phyloP scores from a whole-genome alignment of 306 rosid species.

The Medicago lupulina region DNA sequence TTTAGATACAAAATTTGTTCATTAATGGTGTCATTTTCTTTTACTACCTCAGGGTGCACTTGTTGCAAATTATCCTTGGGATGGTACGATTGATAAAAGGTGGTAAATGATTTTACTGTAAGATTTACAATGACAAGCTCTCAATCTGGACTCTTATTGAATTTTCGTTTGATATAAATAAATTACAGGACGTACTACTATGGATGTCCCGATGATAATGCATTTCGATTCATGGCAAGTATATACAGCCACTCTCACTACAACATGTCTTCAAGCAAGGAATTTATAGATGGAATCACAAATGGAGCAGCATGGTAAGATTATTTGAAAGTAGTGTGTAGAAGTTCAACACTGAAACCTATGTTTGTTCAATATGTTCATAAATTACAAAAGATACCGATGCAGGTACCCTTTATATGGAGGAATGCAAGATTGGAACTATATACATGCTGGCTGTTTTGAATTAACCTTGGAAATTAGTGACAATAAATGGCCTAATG shows the following conservation, averaged over 20 bases:
- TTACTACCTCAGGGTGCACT: constrained; percentile 77
- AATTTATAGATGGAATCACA: constrained; percentile 80
- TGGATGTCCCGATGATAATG: constrained; percentile 90
- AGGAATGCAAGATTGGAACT: constrained; percentile 99
- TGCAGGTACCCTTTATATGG: constrained; percentile 96
- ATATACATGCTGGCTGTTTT: constrained; percentile 82
- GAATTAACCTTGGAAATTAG: constrained; percentile 93
- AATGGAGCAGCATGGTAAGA: constrained; percentile 92
- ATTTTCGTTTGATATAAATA: constrained; percentile 45
- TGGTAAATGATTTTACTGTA: constrained; percentile 37
- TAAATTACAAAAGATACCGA: constrained; percentile 44
- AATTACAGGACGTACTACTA: constrained; percentile 70
- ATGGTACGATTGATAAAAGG: constrained; percentile 85
- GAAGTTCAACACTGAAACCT: constrained; percentile 28
- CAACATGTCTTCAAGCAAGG: constrained; percentile 89
- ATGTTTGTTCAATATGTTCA: constrained; percentile 29
- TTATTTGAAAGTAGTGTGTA: constrained; percentile 40
- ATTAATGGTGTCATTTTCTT: constrained; percentile 13
- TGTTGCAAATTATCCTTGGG: constrained; percentile 99
- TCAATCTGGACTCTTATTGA: constrained; percentile 21
- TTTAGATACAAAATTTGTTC: constrained; percentile 32
- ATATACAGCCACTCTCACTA: constrained; percentile 84
- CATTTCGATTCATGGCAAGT: constrained; percentile 84
- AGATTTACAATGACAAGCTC: constrained; percentile 12
- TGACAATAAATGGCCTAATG: constrained; percentile 90